These are phyloP conservation scores for Albizia julibrissin DNA, from an alignment of 306 rosid species.

Conservation along the genomic window DNA sequence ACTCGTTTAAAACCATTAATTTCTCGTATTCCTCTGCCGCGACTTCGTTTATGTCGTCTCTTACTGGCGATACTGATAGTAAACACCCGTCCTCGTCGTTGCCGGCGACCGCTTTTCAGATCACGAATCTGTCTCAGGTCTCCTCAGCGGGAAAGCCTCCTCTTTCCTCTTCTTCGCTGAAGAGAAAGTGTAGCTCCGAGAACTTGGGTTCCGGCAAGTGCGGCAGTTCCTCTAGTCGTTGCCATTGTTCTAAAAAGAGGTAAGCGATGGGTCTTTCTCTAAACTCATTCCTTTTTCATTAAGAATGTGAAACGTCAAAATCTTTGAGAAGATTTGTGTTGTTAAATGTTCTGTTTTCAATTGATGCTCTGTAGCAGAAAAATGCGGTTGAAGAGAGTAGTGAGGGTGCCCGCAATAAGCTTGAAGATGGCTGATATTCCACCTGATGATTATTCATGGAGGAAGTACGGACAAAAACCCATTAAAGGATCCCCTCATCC, in stretches of 20 bases:
- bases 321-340: neutral
- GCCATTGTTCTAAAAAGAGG: slow-evolving; percentile 90
- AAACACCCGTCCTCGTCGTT: slow-evolving; percentile 58
- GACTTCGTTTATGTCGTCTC: slow-evolving; percentile 64
- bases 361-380: slow-evolving; percentile 43
- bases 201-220: slow-evolving; percentile 72
- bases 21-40: slow-evolving; percentile 59
- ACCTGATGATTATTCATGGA: slow-evolving; percentile 92
- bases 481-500: slow-evolving; percentile 93
- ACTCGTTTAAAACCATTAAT: slow-evolving; percentile 61
- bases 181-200: slow-evolving; percentile 82
- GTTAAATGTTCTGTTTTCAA: neutral
- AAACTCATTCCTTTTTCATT: neutral
- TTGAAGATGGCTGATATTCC: slow-evolving; percentile 88
- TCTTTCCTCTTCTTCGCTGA: slow-evolving; percentile 61
- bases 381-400: slow-evolving; percentile 68
- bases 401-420: slow-evolving; percentile 83
- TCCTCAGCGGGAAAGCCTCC: slow-evolving; percentile 77
- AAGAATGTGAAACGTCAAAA: neutral
- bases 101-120: slow-evolving; percentile 61
- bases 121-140: slow-evolving; percentile 62
- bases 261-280: slow-evolving; percentile 9
- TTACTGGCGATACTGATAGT: slow-evolving; percentile 64
- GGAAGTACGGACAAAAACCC: slow-evolving; percentile 90
- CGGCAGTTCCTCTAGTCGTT: slow-evolving; percentile 63